Evolutionary conservation across 345 rosid genomes (phyloP).

Genomic region (Lumnitzera racemosa): DNA sequence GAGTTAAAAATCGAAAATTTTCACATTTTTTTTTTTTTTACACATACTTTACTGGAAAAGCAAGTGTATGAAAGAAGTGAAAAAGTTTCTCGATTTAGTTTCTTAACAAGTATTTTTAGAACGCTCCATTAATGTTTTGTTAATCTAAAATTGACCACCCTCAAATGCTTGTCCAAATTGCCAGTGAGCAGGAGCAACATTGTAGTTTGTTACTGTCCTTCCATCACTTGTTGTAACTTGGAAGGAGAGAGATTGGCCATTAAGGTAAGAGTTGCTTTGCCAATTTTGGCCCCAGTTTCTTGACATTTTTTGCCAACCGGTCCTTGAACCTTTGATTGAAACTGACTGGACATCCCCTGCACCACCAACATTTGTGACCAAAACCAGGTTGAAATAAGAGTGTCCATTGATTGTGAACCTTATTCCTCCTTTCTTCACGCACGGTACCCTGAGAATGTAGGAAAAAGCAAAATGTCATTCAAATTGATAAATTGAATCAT

Average conservation of each 20-base stretch:
- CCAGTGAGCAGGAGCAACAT: constrained; percentile 40
- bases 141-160: constrained; percentile 13
- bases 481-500: background rate
- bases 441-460: constrained; percentile 48
- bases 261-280: constrained; percentile 85
- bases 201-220: constrained; percentile 43
- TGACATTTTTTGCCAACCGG: constrained; percentile 88
- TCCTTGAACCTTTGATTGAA: constrained; percentile 73
- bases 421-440: constrained; percentile 84
- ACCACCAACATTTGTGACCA: constrained; percentile 75
- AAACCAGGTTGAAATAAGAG: constrained; percentile 86
- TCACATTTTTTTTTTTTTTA: too few species aligned
- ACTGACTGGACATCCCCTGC: constrained; percentile 75
- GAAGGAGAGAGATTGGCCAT: constrained; percentile 76
- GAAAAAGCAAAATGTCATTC: background rate
- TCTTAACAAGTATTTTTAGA: too few species aligned
- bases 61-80: too few species aligned
- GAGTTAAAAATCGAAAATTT: too few species aligned
- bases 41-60: too few species aligned
- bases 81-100: too few species aligned
- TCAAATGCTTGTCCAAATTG: constrained; percentile 15
- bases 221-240: constrained; percentile 90
- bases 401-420: constrained; percentile 86
- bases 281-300: constrained; percentile 99
- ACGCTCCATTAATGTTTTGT: too few species aligned